These are phyloP conservation scores for Smittium culicis DNA, from an alignment of 371 early-diverging fungal species.

Conservation along the genomic window DNA sequence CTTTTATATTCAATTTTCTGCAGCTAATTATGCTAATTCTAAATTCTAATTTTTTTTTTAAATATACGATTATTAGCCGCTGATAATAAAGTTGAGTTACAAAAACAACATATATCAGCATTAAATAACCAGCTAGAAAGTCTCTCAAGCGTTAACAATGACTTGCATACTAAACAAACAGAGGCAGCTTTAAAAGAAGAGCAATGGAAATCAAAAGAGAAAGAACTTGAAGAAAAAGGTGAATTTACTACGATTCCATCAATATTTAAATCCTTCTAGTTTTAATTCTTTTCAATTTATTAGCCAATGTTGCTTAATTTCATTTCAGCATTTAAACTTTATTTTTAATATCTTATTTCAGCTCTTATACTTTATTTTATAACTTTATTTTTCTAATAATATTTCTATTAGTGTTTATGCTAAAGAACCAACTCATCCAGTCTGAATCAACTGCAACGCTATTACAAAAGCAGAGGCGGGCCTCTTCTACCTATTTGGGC, in stretches of 20 bases:
- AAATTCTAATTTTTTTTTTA: no score
- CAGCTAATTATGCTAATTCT: no score
- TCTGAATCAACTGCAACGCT: constrained; percentile 1
- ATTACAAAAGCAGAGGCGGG: constrained; percentile 1
- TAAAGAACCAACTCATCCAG: not conserved
- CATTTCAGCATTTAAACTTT: not conserved
- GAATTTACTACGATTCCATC: not conserved
- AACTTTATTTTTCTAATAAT: not conserved
- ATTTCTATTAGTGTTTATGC: not conserved
- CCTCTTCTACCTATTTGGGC: not conserved
- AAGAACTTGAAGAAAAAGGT: not conserved
- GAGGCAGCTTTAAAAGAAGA: not conserved
- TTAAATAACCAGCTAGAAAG: not conserved
- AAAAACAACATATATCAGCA: constrained; percentile 1
- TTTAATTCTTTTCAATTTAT: no score
- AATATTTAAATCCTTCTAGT: no score
- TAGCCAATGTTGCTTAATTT: no score
- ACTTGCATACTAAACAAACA: not conserved
- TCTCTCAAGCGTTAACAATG: not conserved
- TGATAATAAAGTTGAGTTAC: not conserved
- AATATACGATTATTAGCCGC: no score
- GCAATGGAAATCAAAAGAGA: not conserved
- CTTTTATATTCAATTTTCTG: no score
- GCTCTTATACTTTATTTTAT: not conserved
- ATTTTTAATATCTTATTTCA: not conserved